Base-by-base conservation (phyloP, 2,329 filamentous ascomycete species). In the Fusarium clavum region DNA sequence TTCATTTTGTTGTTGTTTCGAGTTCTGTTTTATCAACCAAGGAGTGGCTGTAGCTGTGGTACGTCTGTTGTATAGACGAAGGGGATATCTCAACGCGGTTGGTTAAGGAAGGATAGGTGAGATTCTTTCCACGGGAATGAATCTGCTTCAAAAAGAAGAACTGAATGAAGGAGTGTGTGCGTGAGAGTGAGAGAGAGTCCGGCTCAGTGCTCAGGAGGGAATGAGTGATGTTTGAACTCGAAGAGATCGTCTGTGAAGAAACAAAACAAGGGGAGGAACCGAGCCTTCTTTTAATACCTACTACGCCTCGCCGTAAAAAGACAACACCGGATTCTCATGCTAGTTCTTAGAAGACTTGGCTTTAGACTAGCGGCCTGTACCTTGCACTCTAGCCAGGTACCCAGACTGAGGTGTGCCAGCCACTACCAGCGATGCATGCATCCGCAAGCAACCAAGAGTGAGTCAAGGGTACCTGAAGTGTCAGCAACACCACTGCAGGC, bases 1-100 rank as follows among this genome's bases (percentile, higher is more conserved):
- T 84, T 86, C 84, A 86, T 86, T 46, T 56, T 64, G 46, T 60
- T 66, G 59, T 53, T 66, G 48, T 55, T 73, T 63, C 57, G 57
- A 64, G 61, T 72, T 69, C 49, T 69, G 48, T 57, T 49, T 32
- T 62, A 67, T 58, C 53, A 72, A 71, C 62, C 66, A 70, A 67
- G 38, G 66, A 69, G 69, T 61, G 58, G 64, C 25, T 71, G 69
- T 69, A 58, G 57, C 67, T 72, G 67, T 73, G 63, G 25, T 66
- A 53, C 47, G 70, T 69, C 64, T 66, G 38, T 65, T 57, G 45
- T 18, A 32, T 45, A 44, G 63, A 72, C 62, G 49, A 65, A 61
- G 64, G 69, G 69, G 69, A 67, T 75, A 74, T 75, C 73, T 73
- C 67, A 65, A 69, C 66, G 69, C 65, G 54, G 52, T 71, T 62